Base-by-base conservation (phyloP, 2,329 filamentous ascomycete genomes). In the Neobulgaria alba region DNA sequence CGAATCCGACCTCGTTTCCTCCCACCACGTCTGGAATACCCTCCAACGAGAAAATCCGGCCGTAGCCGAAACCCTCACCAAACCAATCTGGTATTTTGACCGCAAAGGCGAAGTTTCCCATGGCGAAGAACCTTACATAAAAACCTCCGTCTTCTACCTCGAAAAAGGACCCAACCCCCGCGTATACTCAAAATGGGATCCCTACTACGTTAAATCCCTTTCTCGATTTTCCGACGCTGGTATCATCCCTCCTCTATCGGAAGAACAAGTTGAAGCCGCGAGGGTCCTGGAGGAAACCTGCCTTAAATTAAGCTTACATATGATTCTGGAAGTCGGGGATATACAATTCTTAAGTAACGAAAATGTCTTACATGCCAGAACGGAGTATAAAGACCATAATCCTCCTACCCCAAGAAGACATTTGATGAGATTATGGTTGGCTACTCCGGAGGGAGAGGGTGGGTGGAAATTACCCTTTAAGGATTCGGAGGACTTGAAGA, bases 11-110 rank as follows among this genome's bases (percentile, higher is more conserved):
- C 73, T 94, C 41, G 82, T 83, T 38, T 85, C 79, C 46, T 74
- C 79, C 14, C 87, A 94, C 61, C 67, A 79, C 51, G 83, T 93
- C 29, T 94, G 83, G 77, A 94, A 94, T 63, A 73, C 73, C 29
- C 69, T 94, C 26, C 84, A 87, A 58, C 63, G 62, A 29, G 77
- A 90, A 58, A 72, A 85, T 17, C 85, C 86, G 0, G 86, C 90
- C 55, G 81, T 93, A 1, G 81, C 85, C 1, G 77, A 84, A 60
- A 71, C 79, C 4, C 68, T 94, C 39, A 82, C 83, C 1, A 66
- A 80, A 59, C 86, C 87, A 1, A 77, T 87, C 49, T 94, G 87
- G 87, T 92, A 93, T 66, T 90, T 93, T 61, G 87, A 94, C 63
- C 81, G 87, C 40, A 94, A 94, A 67, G 87, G 87, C 9, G 87